Percentiles rank a stretch among this genome's conserved stretches.
These are phyloP conservation scores for Hyaloscypha hepaticicola DNA, from an alignment of 495 filamentous ascomycete species.

Conservation along the genomic window DNA sequence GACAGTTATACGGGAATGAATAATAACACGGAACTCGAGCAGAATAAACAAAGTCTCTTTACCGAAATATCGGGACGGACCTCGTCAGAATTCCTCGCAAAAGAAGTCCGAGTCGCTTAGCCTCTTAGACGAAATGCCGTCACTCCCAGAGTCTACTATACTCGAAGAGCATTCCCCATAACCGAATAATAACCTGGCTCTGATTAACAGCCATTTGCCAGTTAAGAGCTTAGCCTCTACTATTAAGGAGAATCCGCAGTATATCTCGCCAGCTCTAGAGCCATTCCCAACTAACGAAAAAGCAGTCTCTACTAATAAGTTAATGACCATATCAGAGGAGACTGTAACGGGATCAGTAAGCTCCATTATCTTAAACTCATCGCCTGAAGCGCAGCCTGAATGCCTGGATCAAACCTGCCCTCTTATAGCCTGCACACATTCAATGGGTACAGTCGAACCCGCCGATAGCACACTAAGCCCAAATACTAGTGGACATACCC, in stretches of 20 bases:
- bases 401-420: constrained; percentile 15
- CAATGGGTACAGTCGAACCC: constrained; percentile 17
- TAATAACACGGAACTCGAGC: neutral
- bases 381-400: neutral
- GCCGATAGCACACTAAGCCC: constrained; percentile 12
- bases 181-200: constrained; percentile 18
- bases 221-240: constrained; percentile 19
- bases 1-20: neutral
- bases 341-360: constrained; percentile 11
- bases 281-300: constrained; percentile 14
- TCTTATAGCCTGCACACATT: constrained; percentile 13
- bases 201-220: neutral
- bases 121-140: constrained; percentile 4
- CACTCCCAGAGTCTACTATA: too few species aligned
- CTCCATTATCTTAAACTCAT: constrained; percentile 13
- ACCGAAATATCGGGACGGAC: constrained; percentile 5
- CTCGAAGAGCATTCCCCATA: neutral
- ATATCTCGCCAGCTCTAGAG: constrained; percentile 12
- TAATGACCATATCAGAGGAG: constrained; percentile 13
- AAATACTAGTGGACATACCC: constrained; percentile 18
- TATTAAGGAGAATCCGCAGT: constrained; percentile 16
- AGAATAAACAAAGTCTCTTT: constrained; percentile 15
- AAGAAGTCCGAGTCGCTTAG: constrained; percentile 9
- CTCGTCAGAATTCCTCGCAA: constrained; percentile 18
- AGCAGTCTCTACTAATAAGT: constrained; percentile 18